Base-by-base conservation (phyloP, 1,284 basidiomycete genomes). In the Fomitopsis pinicola region DNA sequence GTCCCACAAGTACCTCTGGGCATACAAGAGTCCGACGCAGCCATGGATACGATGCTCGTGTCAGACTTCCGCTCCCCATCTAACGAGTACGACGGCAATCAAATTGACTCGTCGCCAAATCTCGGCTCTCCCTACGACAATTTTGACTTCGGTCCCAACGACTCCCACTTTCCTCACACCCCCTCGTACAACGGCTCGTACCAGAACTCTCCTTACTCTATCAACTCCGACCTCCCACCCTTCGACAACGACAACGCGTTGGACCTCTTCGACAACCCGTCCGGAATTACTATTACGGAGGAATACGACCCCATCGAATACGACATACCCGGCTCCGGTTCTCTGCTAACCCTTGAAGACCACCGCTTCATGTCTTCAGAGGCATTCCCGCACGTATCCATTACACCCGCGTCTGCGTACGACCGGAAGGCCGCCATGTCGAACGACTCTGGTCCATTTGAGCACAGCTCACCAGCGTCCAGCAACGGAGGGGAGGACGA, bases 251-350 rank as follows among this genome's bases (percentile, higher is more conserved):
- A 81, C 55, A 78, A 82, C 52, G 63, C 72, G 55, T 73, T 78
- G 40, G 71, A 63, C 54, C 66, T 82, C 59, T 80, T 80, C 57
- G 76, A 76, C 57, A 73, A 75, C 63, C 70, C 71, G 35, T 73
- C 75, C 38, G 70, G 66, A 53, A 69, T 77, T 53, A 65, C 71
- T 55, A 66, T 68, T 61, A 69, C 69, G 10, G 76, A 80, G 54
- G 82, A 83, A 30, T 90, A 91, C 81, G 84, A 89, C 71, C 88
- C 87, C 5, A 72, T 79, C 48, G 84, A 88, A 58, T 91, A 83
- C 78, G 88, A 91, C 76, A 70, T 76, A 12, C 85, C 86, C 19
- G 74, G 78, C 60, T 73, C 78, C 1, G 68, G 75, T 28, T 74
- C 77, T 12, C 76, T 88, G 15, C 76, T 89, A 52, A 82, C 88